Base-by-base conservation (phyloP, 2,329 filamentous ascomycete genomes). In the Ophidiomyces ophidiicola region DNA sequence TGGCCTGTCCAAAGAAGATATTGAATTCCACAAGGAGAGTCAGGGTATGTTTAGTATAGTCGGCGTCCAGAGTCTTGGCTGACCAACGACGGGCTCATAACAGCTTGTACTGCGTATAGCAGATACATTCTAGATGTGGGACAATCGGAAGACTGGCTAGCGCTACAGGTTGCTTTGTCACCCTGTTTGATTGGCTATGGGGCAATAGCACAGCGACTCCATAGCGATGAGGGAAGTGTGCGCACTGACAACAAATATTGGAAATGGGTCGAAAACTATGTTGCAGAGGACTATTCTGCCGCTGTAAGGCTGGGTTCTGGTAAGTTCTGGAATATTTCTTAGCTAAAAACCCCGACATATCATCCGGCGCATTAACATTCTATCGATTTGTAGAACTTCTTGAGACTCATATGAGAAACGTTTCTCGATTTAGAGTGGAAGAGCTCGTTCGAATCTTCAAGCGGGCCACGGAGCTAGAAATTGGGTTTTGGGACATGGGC, bases 121-220 rank as follows among this genome's bases (percentile, higher is more conserved):
- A 69, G 82, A 55, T 94, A 88, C 57, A 80, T 94, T 18, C 76
- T 94, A 39, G 88, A 96, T 52, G 71, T 94, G 14, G 88, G 88
- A 5, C 77, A 85, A 50, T 85, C 81, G 1, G 77, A 90, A 54
- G 86, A 94, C 63, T 92, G 80, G 78, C 69, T 94, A 31, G 86
- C 79, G 3, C 71, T 96, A 6, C 85, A 94, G 53, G 68, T 94
- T 45, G 79, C 84, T 3, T 69, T 94, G 39, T 77, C 87, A 10
- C 86, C 88, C 0, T 94, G 88, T 55, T 68, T 94, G 21, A 71
- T 94, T n/a, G 88, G 88, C 29, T 94, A 96, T 57, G 80, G 80
- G 6, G 74, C 75, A 41, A 82, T 92, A 44, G 88, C 83, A 4
- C 70, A 71, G 51, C 72, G 83, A 51, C 67, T 94, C 2, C 69